Evolutionary conservation across 2,329 filamentous ascomycete genomes (phyloP).

Genomic region (Lasiodiplodia citricola): DNA sequence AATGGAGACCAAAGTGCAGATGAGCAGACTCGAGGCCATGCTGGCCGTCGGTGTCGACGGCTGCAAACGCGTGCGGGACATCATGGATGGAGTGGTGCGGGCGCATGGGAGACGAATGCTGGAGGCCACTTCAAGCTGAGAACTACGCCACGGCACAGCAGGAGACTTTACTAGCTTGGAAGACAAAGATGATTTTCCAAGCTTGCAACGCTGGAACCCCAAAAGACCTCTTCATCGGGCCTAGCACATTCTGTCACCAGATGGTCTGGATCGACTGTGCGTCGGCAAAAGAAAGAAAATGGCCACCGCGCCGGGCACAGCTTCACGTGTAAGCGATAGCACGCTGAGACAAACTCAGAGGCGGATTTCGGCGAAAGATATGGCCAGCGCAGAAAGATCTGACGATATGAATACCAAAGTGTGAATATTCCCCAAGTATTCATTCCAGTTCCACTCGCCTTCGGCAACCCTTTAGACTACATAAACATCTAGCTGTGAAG

Average conservation of each 20-base stretch:
- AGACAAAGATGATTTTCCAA: background rate
- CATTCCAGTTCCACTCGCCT: background rate
- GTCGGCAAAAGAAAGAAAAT: background rate
- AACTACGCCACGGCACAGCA: background rate
- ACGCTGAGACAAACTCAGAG: background rate
- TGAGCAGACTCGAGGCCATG: constrained; percentile 85
- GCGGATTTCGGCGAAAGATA: background rate
- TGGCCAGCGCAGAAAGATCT: background rate
- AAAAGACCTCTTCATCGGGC: background rate
- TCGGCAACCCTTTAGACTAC: constrained; percentile 15
- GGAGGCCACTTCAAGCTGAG: constrained; percentile 33
- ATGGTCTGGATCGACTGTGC: background rate
- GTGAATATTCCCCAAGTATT: background rate
- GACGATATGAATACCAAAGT: background rate
- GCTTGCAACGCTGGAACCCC: too few species aligned
- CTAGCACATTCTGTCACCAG: background rate
- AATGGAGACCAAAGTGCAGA: constrained; percentile 88
- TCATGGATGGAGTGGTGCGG: constrained; percentile 81
- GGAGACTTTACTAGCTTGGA: too few species aligned
- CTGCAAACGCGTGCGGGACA: constrained; percentile 81
- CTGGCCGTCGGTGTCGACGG: constrained; percentile 89
- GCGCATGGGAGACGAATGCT: constrained; percentile 71
- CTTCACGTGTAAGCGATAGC: background rate
- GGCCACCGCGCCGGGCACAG: background rate
- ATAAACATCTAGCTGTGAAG: constrained; percentile 18